Evolutionary conservation across 257 asterid species (phyloP).

Genomic region (Ilex asprella): DNA sequence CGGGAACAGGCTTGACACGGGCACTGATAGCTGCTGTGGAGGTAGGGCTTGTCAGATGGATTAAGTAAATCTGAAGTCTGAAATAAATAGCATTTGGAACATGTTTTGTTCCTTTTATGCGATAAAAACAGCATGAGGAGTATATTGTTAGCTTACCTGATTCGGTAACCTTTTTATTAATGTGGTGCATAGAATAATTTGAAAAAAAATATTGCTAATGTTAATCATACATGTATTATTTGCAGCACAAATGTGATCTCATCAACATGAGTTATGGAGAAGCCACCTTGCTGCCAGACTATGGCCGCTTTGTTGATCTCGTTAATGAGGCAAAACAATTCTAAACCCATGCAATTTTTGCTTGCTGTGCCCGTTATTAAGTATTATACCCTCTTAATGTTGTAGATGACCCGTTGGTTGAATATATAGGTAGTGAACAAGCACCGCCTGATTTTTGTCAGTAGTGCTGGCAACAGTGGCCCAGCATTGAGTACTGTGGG

Average conservation of each 20-base stretch:
- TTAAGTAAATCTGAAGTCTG: no score
- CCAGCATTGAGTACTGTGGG: slow-evolving; percentile 97
- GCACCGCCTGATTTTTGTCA: slow-evolving; percentile 71
- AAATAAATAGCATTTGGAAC: no score
- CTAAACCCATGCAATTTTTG: slow-evolving; percentile 6
- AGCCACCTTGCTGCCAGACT: slow-evolving; percentile 81
- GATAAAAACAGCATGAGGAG: no score
- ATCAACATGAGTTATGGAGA: slow-evolving; percentile 99
- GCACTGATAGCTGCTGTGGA: slow-evolving; percentile 96
- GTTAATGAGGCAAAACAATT: slow-evolving; percentile 71
- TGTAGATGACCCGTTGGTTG: slow-evolving; percentile 1
- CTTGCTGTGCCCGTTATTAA: background rate
- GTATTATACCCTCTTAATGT: background rate
- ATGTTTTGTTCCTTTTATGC: no score
- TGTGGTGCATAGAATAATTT: background rate
- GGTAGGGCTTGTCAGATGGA: slow-evolving; percentile 33
- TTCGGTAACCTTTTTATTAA: background rate
- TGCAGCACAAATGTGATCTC: slow-evolving; percentile 96
- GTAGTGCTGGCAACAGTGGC: slow-evolving; percentile 96
- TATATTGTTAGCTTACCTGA: no score
- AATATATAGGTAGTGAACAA: slow-evolving; percentile 73
- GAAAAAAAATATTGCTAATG: background rate
- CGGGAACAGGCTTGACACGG: slow-evolving; percentile 96
- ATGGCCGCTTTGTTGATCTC: slow-evolving; percentile 94
- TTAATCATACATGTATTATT: slow-evolving; percentile 11